phyloP scores from a whole-genome alignment of 805 yeast species.

The Starmerella stigmatis region DNA sequence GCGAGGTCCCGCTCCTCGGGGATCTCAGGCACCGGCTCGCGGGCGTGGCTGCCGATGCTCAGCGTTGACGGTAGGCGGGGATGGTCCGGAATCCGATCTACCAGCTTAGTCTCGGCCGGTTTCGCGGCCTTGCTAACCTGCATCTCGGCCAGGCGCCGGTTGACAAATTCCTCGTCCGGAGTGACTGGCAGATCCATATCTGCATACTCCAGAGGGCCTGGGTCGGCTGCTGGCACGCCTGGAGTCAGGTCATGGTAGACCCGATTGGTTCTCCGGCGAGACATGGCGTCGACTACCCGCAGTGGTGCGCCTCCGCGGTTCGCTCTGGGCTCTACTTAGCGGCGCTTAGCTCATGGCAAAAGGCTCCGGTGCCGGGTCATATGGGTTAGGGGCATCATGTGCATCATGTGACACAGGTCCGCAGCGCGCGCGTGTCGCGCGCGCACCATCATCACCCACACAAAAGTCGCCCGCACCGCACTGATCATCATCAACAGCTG shows the following conservation, averaged over 20 bases:
- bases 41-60: conserved; percentile 17
- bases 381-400: background rate
- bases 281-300: background rate
- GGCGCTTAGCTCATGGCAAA: no score
- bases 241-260: conserved; percentile 20
- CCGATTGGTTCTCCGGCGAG: conserved; percentile 13
- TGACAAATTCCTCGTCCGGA: conserved; percentile 8
- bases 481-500: no score
- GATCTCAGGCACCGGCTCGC: conserved; percentile 23
- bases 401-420: background rate
- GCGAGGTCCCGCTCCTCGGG: conserved; percentile 24
- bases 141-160: conserved; percentile 10
- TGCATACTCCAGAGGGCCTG: background rate
- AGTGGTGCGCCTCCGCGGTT: no score
- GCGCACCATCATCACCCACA: background rate
- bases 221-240: background rate
- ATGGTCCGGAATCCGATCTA: conserved; percentile 14
- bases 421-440: background rate
- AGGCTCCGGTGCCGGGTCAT: background rate
- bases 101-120: conserved; percentile 1
- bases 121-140: background rate
- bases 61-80: conserved; percentile 14
- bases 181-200: conserved; percentile 6
- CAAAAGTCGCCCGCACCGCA: no score
- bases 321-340: no score